Evolutionary conservation across 371 early-diverging fungal species (phyloP), one percentile per base, ranked within the genome.

Genomic region (Caulochytrium protostelioides): DNA sequence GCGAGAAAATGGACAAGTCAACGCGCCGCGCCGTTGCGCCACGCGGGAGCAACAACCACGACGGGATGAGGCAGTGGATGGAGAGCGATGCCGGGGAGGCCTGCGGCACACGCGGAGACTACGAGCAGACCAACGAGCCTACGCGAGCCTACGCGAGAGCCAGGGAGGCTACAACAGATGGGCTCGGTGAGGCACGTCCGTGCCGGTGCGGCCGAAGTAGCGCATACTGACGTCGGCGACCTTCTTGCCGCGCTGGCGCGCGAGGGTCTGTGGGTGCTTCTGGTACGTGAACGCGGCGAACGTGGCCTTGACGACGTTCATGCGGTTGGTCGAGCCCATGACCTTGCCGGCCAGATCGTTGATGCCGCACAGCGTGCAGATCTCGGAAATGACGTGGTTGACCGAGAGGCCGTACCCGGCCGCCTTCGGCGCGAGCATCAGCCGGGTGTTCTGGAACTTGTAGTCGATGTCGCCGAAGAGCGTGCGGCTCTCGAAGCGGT

Each of bases 301-400:
- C 4, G 83, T 79, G 14, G 78, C 85, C 65, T 97, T 90, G 59
- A 90, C 73, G 17, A 97, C 94, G 52, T 97, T 97, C 79, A 95
- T 81, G 7, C 89, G 87, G 52, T 86, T 90, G 28, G 70, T 64
- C 12, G 86, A 85, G 3, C 97, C 95, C 46, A 67, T 58, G 19
- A 90, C 77, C 55, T 94, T 95, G 38, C 76, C 83, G 33, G 79
- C 67, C 42, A 95, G 43, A 59, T 97, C 97, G 40, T 74, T 60
- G 47, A 94, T 80, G 22, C 97, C 97, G 22, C 83, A 58, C 51
- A 86, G 86, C 41, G 81, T 67, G 52, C 83, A 87, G 38, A 97
- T 71, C 53, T 92, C 91, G 67, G 94, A 92, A 42, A 97, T 76
- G 38, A 78, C 65, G 35, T 76, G 82, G 56, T 89, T 82, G 33